Evolutionary conservation across 805 yeast genomes (phyloP), one percentile per base, ranked within the genome.

Genomic region (Yamadazyma endophytica): DNA sequence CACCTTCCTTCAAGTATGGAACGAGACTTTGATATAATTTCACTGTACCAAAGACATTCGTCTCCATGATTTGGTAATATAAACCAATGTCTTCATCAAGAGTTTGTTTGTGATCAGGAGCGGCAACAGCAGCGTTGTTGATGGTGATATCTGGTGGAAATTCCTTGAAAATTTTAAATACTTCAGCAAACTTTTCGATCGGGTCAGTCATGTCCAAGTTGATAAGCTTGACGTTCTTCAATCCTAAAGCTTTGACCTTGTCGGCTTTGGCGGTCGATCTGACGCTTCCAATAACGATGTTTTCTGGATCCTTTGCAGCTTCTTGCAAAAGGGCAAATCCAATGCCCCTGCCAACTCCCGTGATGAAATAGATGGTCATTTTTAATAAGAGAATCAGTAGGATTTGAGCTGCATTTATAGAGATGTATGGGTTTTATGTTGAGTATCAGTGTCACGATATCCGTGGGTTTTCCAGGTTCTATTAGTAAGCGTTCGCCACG

Each of bases 11-110:
- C 40, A 58, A 33, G 35, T 42, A 54, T 5, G 58, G 57, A 32
- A 45, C 47, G 20, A 61, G 29, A 7, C 54, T 39, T 32, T 56
- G 52, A 19, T 46, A 47, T 0, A 54, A 4, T 17, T 36, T 36
- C 15, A 30, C 39, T 18, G 40, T 12, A 8, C 44, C 36, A 6
- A 29, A 13, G 18, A 23, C 16, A 24, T 39, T 39, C 28, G 32
- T 24, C 3, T 34, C 18, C 38, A 19, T 27, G 33, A 28, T 4
- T 14, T 29, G 12, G 24, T 24, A 6, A 19, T 36, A 35, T 9
- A 30, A 20, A 8, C 28, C 37, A 11, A 34, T 24, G 13, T 34
- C 29, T 20, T 25, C 28, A 4, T 33, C 36, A 13, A 17, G 21
- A n/a, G n/a, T n/a, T n/a, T 4, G 25, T 17, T 9, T n/a, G 18